phyloP scores from a whole-genome alignment of 2,329 filamentous ascomycete genomes.

The Penicillium sp. region DNA sequence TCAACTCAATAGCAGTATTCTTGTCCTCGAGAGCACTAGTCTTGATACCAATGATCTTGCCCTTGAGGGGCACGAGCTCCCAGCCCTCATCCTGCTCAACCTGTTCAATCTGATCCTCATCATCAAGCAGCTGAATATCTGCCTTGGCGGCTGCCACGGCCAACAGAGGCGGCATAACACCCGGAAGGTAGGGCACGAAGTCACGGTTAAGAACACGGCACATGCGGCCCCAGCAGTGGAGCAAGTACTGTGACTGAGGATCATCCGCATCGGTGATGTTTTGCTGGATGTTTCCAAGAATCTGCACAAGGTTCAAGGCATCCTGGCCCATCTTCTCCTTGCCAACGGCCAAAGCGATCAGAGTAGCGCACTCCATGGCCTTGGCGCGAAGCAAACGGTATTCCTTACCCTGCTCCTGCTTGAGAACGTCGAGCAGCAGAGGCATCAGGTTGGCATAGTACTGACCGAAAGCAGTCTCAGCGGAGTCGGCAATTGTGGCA shows the following conservation, averaged over 20 bases:
- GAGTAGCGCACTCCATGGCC: constrained; percentile 97
- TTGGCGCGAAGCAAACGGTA: constrained; percentile 89
- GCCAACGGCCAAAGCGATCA: constrained; percentile 90
- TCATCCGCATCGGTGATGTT: constrained; percentile 89
- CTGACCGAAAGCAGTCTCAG: constrained; percentile 88
- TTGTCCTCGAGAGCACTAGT: constrained; percentile 97
- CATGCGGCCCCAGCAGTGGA: constrained; percentile 99
- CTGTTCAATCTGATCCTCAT: constrained; percentile 89
- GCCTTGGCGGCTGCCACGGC: constrained; percentile 92
- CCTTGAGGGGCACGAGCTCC: constrained; percentile 95
- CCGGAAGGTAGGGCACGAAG: constrained; percentile 88
- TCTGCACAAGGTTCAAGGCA: constrained; percentile 80
- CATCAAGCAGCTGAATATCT: constrained; percentile 92
- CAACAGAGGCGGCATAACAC: constrained; percentile 90
- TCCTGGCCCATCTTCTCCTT: constrained; percentile 88
- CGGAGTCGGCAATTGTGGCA: constrained; percentile 97
- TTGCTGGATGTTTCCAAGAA: constrained; percentile 82
- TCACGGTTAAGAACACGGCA: constrained; percentile 88
- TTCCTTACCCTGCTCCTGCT: constrained; percentile 89
- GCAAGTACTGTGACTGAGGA: constrained; percentile 91
- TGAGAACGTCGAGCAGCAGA: constrained; percentile 82
- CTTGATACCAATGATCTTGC: constrained; percentile 97
- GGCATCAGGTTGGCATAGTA: constrained; percentile 98
- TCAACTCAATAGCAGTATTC: constrained; percentile 98
- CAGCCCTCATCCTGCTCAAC: constrained; percentile 94